These are phyloP conservation scores for Amaranthus tricolor DNA, from an alignment of 179 eudicot genomes.

Conservation along the genomic window DNA sequence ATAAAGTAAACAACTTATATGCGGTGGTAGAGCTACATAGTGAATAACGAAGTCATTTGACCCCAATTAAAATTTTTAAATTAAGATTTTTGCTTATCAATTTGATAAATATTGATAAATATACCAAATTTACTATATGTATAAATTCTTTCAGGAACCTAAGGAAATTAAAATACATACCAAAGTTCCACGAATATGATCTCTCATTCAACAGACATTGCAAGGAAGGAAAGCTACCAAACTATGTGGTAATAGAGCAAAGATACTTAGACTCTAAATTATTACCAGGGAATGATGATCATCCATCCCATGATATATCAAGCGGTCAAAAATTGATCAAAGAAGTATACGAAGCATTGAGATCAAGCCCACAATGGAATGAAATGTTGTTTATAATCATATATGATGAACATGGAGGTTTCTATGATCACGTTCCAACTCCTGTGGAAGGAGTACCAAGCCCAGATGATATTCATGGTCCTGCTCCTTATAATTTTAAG, in stretches of 20 bases:
- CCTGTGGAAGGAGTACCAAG: slow-evolving; percentile 58
- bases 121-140: no score
- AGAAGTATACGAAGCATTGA: slow-evolving; percentile 70
- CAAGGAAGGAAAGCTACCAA: slow-evolving; percentile 78
- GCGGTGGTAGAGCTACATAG: no score
- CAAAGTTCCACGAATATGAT: slow-evolving; percentile 65
- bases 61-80: no score
- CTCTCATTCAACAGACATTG: slow-evolving; percentile 64
- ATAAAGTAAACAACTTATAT: no score
- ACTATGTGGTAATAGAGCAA: slow-evolving; percentile 76
- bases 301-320: slow-evolving; percentile 77
- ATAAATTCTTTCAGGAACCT: slow-evolving; percentile 76
- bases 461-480: slow-evolving; percentile 62
- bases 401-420: slow-evolving; percentile 92
- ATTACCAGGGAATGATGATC: slow-evolving; percentile 76
- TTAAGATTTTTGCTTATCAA: no score
- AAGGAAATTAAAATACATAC: slow-evolving; percentile 60
- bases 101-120: no score
- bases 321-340: slow-evolving; percentile 67
- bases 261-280: slow-evolving; percentile 48
- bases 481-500: slow-evolving; percentile 51
- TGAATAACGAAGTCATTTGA: no score
- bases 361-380: slow-evolving; percentile 91
- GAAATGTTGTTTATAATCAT: slow-evolving; percentile 58
- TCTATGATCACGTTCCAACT: slow-evolving; percentile 80